A percentile compares a stretch with the other conserved stretches of the same genome.
These are phyloP conservation scores for Phytophthora cryptogea DNA, from an alignment of 352 stramenopile species.

Conservation along the genomic window DNA sequence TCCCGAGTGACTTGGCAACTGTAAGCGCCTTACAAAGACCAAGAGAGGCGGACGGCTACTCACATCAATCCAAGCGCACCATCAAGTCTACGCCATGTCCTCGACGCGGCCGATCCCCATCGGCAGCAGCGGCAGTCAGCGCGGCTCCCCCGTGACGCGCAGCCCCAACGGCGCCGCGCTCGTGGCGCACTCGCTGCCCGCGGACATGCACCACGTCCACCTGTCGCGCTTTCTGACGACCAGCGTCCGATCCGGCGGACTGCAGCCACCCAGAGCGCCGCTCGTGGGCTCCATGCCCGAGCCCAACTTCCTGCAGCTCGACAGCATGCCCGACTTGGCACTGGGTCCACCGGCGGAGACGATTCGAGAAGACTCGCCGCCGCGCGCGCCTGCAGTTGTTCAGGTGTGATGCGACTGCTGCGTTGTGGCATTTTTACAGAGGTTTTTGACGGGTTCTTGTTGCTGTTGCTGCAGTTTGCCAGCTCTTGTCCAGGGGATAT, in stretches of 20 bases:
- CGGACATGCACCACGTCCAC: constrained; percentile 51
- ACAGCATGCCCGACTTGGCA: constrained; percentile 61
- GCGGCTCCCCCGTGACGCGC: constrained; percentile 38
- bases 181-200: constrained; percentile 71
- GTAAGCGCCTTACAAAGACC: constrained; percentile 1
- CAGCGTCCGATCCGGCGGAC: constrained; percentile 26
- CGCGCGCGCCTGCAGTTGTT: constrained; percentile 48
- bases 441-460: background rate
- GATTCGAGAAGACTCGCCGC: constrained; percentile 25
- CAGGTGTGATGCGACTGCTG: constrained; percentile 30
- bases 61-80: constrained; percentile 7
- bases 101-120: constrained; percentile 62
- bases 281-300: constrained; percentile 69
- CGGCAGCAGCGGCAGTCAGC: constrained; percentile 46
- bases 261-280: constrained; percentile 57
- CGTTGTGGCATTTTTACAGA: background rate
- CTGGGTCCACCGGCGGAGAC: constrained; percentile 52
- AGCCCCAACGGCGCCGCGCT: constrained; percentile 23
- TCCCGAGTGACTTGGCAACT: constrained; percentile 12
- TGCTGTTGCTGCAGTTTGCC: constrained; percentile 45
- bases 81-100: constrained; percentile 29
- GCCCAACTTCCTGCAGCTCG: constrained; percentile 55
- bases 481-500: constrained; percentile 74
- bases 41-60: background rate
- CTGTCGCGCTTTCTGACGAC: constrained; percentile 40